A percentile compares a stretch with the other conserved stretches of the same genome.
Conservation (phyloP, 352 stramenopile genomes). For the Hyaloperonospora brassicae region DNA sequence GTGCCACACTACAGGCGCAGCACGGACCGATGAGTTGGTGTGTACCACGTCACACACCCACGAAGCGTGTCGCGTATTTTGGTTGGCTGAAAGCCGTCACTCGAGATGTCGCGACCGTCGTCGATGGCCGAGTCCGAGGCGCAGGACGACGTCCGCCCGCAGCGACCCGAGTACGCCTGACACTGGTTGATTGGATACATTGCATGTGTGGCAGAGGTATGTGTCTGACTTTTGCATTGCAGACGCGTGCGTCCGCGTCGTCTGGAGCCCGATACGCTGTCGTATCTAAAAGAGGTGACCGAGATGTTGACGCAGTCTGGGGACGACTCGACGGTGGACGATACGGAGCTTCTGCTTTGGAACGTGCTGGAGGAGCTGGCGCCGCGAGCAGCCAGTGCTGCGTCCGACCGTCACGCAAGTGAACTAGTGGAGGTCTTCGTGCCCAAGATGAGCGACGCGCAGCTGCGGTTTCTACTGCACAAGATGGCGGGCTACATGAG, state of each 20-base stretch:
- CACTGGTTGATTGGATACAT: neutral
- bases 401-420: constrained; percentile 67
- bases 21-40: no score
- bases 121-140: constrained; percentile 13
- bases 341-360: constrained; percentile 58
- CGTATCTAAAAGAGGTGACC: constrained; percentile 79
- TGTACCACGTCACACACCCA: no score
- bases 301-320: constrained; percentile 52
- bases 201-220: neutral
- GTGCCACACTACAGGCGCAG: no score
- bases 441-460: constrained; percentile 58
- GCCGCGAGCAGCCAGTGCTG: constrained; percentile 58
- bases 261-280: constrained; percentile 67
- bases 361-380: constrained; percentile 78
- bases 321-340: constrained; percentile 52
- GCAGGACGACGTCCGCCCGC: constrained; percentile 11
- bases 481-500: constrained; percentile 79
- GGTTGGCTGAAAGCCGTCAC: no score
- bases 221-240: neutral
- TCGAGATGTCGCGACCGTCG: no score
- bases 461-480: constrained; percentile 66
- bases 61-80: no score
- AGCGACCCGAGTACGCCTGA: constrained; percentile 25
- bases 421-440: constrained; percentile 65
- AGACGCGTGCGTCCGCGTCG: constrained; percentile 67